phyloP scores from a whole-genome alignment of 352 stramenopile genomes.

The Phytophthora pisi region DNA sequence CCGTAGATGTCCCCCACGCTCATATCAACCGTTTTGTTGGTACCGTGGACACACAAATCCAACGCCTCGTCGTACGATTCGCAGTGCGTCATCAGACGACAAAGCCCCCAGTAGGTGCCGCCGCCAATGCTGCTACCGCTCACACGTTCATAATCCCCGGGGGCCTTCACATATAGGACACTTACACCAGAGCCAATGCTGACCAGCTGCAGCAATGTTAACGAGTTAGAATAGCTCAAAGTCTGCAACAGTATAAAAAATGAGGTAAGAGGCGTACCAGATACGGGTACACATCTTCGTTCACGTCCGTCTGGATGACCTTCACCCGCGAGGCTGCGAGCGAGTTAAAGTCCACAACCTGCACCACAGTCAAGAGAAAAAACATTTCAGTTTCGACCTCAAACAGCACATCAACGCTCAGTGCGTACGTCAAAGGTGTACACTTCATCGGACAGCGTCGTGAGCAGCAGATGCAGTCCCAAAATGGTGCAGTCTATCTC shows the following conservation, averaged over 20 bases:
- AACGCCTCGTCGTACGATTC: conserved; percentile 85
- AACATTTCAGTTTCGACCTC: conserved; percentile 9
- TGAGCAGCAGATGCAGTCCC: conserved; percentile 97
- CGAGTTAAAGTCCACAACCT: conserved; percentile 85
- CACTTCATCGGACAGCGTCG: conserved; percentile 95
- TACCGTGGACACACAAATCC: conserved; percentile 78
- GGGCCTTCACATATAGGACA: conserved; percentile 94
- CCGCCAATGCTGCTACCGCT: conserved; percentile 98
- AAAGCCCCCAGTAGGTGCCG: conserved; percentile 99
- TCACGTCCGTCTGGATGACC: conserved; percentile 74
- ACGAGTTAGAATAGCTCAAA: conserved; percentile 1
- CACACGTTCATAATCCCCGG: conserved; percentile 95
- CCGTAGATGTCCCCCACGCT: conserved; percentile 99
- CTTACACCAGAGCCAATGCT: conserved; percentile 99
- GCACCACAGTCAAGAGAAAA: neutral
- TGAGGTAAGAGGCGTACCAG: conserved; percentile 46
- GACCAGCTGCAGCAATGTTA: conserved; percentile 76
- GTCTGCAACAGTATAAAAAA: neutral
- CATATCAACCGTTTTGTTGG: conserved; percentile 94
- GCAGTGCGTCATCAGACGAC: conserved; percentile 93
- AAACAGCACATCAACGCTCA: neutral
- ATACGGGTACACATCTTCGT: conserved; percentile 87
- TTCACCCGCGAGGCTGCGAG: conserved; percentile 78
- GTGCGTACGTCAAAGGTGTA: conserved; percentile 96
- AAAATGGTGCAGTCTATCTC: conserved; percentile 98